Evolutionary conservation across 139 green algal genomes (phyloP), one percentile per base, ranked within the genome.

Genomic region (Asterochloris erici): DNA sequence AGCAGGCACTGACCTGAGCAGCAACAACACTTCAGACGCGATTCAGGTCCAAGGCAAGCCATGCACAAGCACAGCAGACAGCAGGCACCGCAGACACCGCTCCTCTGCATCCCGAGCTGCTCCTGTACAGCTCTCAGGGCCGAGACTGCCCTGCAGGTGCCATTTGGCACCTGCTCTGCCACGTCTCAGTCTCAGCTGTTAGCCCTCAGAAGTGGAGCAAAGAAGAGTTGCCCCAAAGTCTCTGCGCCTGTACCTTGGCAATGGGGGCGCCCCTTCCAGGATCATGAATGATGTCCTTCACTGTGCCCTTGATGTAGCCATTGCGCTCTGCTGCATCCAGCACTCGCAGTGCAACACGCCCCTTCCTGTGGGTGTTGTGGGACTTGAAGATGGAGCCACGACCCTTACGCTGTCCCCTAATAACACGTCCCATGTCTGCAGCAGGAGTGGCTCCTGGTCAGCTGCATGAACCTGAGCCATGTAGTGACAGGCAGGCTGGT

Each of bases 281-380:
- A 88, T 99, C 97, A 88, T 99, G 97, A 74, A 99, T 92, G 87
- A 99, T 98, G 74, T 99, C 95, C 10, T 84, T 92, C n/a, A 99
- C 94, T 27, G 98, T 92, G 76, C 97, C 97, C 88, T 95, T 96
- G 89, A 98, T 96, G 92, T 98, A 98, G 80, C 94, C 92, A 88
- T 98, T 95, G 75, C 94, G 89, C 93, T 98, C 95, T 38, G 93
- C 87, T 24, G 91, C 84, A 84, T 98, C 95, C 47, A 98, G 85
- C 28, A 92, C 87, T 68, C 97, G 91, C 82, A 96, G 90, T 89
- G 96, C 93, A 73, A 96, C 96, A n/a, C 95, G 89, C 63, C 97
- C 97, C 91, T 99, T 98, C 89, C 96, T 94, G 87, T 97, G 93
- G 84, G 91, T 96, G 87, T 92, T 98, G 91, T 99, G 95, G 77